Conservation (phyloP, 2,329 filamentous ascomycete genomes). For the Fusarium odoratissimum region DNA sequence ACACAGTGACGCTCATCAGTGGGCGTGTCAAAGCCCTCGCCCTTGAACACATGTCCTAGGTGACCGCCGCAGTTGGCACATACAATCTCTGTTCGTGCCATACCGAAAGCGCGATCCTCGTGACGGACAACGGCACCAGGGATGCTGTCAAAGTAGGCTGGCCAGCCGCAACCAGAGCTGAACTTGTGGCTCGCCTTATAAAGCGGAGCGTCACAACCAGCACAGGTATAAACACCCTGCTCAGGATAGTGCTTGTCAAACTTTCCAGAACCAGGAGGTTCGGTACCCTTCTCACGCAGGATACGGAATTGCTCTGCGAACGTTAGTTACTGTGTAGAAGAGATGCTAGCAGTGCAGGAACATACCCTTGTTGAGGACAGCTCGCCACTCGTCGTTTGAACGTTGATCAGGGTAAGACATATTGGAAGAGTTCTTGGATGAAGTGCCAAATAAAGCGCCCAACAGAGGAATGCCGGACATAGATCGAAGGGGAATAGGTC, state of each 20-base stretch:
- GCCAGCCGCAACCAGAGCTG: slow-evolving; percentile 96
- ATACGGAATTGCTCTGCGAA: slow-evolving; percentile 92
- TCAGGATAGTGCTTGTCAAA: slow-evolving; percentile 88
- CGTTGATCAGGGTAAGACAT: slow-evolving; percentile 86
- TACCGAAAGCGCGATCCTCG: slow-evolving; percentile 80
- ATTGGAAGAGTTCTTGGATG: slow-evolving; percentile 61
- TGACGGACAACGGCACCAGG: slow-evolving; percentile 89
- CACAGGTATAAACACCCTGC: slow-evolving; percentile 85
- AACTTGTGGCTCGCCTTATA: slow-evolving; percentile 97
- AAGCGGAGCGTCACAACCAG: slow-evolving; percentile 85
- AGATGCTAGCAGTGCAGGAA: background rate
- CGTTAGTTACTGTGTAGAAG: slow-evolving; percentile 10
- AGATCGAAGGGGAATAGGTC: slow-evolving; percentile 56
- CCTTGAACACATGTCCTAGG: slow-evolving; percentile 94
- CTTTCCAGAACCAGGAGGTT: slow-evolving; percentile 80
- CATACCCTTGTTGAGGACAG: slow-evolving; percentile 74
- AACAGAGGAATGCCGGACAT: slow-evolving; percentile 86
- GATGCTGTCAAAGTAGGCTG: slow-evolving; percentile 95
- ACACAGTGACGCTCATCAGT: slow-evolving; percentile 98
- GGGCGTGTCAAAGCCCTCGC: slow-evolving; percentile 83
- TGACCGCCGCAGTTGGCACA: slow-evolving; percentile 96
- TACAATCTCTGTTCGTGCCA: slow-evolving; percentile 91
- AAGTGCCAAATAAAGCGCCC: slow-evolving; percentile 78
- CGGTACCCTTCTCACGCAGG: slow-evolving; percentile 91
- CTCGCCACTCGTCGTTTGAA: slow-evolving; percentile 86